Evolutionary conservation across 1,284 basidiomycete species (phyloP).

Genomic region (Fomitopsis betulina): DNA sequence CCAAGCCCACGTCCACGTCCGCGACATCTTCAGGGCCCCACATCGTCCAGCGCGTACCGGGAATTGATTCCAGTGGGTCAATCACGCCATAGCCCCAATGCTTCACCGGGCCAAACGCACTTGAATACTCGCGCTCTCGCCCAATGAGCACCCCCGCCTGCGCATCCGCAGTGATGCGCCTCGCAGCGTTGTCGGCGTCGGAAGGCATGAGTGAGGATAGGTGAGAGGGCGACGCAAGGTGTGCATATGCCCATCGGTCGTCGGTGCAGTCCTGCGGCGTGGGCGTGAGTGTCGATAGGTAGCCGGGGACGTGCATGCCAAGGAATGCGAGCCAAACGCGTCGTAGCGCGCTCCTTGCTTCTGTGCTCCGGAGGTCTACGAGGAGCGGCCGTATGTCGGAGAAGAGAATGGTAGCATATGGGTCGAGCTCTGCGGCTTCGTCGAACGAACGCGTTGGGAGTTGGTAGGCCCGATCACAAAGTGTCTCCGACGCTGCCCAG

Average conservation of each 20-base stretch:
- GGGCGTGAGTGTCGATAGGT: conserved; percentile 38
- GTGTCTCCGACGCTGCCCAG: conserved; percentile 65
- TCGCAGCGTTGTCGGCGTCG: conserved; percentile 8
- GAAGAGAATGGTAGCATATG: conserved; percentile 78
- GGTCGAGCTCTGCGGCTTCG: conserved; percentile 60
- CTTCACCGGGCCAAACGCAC: conserved; percentile 62
- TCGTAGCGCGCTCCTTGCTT: conserved; percentile 61
- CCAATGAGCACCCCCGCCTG: conserved; percentile 63
- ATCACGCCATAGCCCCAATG: conserved; percentile 55
- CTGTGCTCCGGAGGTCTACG: conserved; percentile 47
- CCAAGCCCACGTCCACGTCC: conserved; percentile 41
- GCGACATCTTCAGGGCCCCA: conserved; percentile 48
- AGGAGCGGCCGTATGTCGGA: conserved; percentile 74
- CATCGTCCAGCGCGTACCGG: conserved; percentile 33
- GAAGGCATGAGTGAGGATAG: conserved; percentile 52
- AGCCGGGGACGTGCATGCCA: conserved; percentile 72
- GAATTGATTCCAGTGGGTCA: conserved; percentile 46
- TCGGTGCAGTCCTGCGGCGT: conserved; percentile 35
- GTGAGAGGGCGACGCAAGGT: conserved; percentile 38
- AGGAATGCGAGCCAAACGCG: conserved; percentile 75
- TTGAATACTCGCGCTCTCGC: conserved; percentile 53
- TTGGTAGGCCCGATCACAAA: conserved; percentile 37
- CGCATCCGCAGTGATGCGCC: conserved; percentile 45
- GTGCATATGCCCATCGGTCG: conserved; percentile 57
- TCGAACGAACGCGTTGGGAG: conserved; percentile 60